Conservation (phyloP, 2,329 filamentous ascomycete species). For the Pseudogymnoascus sp. region DNA sequence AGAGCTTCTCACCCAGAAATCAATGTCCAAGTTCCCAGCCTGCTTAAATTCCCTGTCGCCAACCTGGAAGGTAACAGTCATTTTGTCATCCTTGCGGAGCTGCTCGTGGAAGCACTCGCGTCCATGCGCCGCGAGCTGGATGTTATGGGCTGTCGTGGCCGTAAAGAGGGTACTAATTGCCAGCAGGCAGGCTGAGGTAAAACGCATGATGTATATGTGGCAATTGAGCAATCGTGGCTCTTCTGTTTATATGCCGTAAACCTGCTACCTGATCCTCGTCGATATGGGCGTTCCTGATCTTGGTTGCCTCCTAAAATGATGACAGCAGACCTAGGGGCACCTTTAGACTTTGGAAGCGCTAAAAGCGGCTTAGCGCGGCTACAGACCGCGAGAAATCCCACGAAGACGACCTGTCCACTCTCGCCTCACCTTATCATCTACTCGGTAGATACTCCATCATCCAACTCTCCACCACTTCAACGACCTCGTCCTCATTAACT, state of each 20-base stretch:
- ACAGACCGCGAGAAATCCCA: conserved; percentile 10
- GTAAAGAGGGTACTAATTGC: conserved; percentile 33
- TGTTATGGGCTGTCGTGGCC: conserved; percentile 77
- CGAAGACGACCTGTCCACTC: conserved; percentile 12
- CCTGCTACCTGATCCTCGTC: conserved; percentile 5
- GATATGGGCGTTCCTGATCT: conserved; percentile 9
- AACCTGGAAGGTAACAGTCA: conserved; percentile 98
- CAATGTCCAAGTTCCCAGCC: conserved; percentile 89
- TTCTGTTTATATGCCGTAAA: neutral
- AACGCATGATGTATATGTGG: conserved; percentile 25
- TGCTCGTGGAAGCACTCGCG: conserved; percentile 96
- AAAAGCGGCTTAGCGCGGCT: conserved; percentile 9
- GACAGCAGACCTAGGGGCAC: conserved; percentile 9
- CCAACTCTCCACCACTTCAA: conserved; percentile 10
- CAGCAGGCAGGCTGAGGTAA: conserved; percentile 25
- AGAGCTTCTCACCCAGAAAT: conserved; percentile 76
- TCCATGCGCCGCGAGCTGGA: conserved; percentile 85
- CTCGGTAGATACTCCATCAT: conserved; percentile 9
- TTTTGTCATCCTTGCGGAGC: conserved; percentile 89
- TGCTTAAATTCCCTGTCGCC: conserved; percentile 94
- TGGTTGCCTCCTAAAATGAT: conserved; percentile 6
- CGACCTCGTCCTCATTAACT: conserved; percentile 7
- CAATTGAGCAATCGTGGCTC: conserved; percentile 10
- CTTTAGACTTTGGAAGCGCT: conserved; percentile 9
- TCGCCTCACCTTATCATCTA: conserved; percentile 11